These are phyloP conservation scores for Claviceps sp. DNA, from an alignment of 2,329 filamentous ascomycete genomes.

Conservation along the genomic window DNA sequence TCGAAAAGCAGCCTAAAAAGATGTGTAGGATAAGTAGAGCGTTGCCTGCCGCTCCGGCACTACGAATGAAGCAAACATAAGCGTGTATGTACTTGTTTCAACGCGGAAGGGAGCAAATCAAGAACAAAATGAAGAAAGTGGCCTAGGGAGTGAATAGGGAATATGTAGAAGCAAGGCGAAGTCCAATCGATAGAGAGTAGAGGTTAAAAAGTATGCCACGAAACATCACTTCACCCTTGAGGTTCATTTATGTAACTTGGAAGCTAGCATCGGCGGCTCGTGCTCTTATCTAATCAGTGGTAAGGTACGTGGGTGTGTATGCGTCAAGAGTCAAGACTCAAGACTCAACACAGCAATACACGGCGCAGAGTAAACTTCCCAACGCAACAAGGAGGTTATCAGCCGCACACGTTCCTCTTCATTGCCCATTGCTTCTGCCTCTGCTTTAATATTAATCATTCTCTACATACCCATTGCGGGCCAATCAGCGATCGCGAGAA, in stretches of 20 bases:
- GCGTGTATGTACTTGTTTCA: too few species aligned
- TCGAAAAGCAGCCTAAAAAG: background rate
- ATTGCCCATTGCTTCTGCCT: background rate
- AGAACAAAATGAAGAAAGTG: background rate
- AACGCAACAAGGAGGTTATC: background rate
- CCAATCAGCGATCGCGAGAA: background rate
- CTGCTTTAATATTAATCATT: too few species aligned
- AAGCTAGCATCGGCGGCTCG: background rate
- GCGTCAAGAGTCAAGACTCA: background rate
- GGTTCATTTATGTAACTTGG: background rate
- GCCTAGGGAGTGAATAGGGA: background rate
- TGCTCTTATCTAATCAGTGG: constrained; percentile 4
- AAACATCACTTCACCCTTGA: background rate
- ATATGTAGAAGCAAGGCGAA: background rate
- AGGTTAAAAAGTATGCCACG: background rate
- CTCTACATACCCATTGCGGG: too few species aligned
- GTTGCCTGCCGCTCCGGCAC: background rate
- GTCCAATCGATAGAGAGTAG: background rate
- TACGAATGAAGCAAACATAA: background rate
- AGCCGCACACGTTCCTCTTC: background rate
- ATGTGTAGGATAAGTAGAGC: background rate
- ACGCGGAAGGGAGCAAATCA: too few species aligned
- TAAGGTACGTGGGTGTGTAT: background rate
- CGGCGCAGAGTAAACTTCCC: background rate
- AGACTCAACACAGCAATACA: background rate